These are phyloP conservation scores for Venturia aucupariae DNA, from an alignment of 2,329 filamentous ascomycete species.

Conservation along the genomic window DNA sequence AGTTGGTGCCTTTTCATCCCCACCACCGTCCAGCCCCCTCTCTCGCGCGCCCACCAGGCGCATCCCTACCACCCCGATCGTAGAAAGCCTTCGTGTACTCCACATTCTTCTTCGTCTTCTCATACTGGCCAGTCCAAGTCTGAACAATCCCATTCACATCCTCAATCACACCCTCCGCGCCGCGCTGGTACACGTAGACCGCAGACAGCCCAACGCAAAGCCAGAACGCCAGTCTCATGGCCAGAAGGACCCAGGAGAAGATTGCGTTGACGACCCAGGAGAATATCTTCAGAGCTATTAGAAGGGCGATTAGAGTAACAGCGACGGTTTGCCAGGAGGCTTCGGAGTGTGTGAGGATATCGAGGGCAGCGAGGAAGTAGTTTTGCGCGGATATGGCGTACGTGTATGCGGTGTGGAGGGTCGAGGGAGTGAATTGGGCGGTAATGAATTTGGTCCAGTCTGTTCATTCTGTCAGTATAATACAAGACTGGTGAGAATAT, in stretches of 20 bases:
- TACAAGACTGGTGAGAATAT: too few relatives aligned
- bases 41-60: not conserved
- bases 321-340: slow-evolving; percentile 44
- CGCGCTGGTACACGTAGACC: slow-evolving; percentile 50
- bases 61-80: not conserved
- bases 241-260: slow-evolving; percentile 66
- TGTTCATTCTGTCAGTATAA: slow-evolving; percentile 12
- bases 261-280: slow-evolving; percentile 63
- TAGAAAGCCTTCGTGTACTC: slow-evolving; percentile 4
- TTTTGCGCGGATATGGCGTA: slow-evolving; percentile 19
- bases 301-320: slow-evolving; percentile 50
- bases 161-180: slow-evolving; percentile 53
- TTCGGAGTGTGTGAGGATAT: slow-evolving; percentile 19
- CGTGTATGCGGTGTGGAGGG: slow-evolving; percentile 18
- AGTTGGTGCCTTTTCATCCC: not conserved
- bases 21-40: not conserved
- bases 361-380: slow-evolving; percentile 23
- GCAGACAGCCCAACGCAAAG: slow-evolving; percentile 45
- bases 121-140: slow-evolving; percentile 11
- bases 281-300: slow-evolving; percentile 55
- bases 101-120: not conserved
- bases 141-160: slow-evolving; percentile 38
- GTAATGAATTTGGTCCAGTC: slow-evolving; percentile 15
- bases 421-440: slow-evolving; percentile 13
- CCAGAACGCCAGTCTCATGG: slow-evolving; percentile 56